Base-by-base conservation (phyloP, 257 asterid genomes). In the Cynanchum wilfordii region DNA sequence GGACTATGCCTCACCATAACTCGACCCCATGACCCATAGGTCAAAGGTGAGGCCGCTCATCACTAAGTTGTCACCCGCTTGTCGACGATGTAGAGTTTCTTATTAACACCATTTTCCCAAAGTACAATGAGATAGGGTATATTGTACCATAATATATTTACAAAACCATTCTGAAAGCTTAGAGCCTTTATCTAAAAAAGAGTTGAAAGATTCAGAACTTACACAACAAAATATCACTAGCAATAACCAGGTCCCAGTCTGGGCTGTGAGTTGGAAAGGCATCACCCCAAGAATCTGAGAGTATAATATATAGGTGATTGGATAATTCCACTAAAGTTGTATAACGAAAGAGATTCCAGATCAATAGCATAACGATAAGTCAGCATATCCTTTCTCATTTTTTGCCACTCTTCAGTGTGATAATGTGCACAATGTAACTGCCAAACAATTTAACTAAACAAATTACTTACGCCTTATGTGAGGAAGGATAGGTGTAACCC, bases 221-320 rank as follows among this genome's bases (percentile, higher is more conserved):
- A 88, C 99, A 91, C 75, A 94, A 66, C 71, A 94, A 78, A 70
- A 94, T 89, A 82, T 94, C 99, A 83, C 99, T 94, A 44, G 99
- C 99, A 57, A 91, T 85, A 19, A 91, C 80, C 70, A 94, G 90
- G 76, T 94, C 97, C 97, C 97, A 94, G 33, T 85, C 82, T 30
- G 97, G 97, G 52, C 74, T 75, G 29, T 86, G 29, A 73, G 78
- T 68, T 3, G 96, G 97, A 79, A 94, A 94, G 22, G 36, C 85
- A 67, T 91, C 97, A 64, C 97, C 98, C 99, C 99, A 94, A 30
- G 97, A 85, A 87, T 94, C 99, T 94, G 96, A 60, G 73, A 80
- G 66, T 62, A 74, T 13, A 2, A 17, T 30, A 56, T 17, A 2
- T 33, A 3, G 66, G 17, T 59, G 45, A 57, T 70, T n/a, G 42